Evolutionary conservation across 2,329 filamentous ascomycete species (phyloP).

Genomic region (Monilinia polystroma): DNA sequence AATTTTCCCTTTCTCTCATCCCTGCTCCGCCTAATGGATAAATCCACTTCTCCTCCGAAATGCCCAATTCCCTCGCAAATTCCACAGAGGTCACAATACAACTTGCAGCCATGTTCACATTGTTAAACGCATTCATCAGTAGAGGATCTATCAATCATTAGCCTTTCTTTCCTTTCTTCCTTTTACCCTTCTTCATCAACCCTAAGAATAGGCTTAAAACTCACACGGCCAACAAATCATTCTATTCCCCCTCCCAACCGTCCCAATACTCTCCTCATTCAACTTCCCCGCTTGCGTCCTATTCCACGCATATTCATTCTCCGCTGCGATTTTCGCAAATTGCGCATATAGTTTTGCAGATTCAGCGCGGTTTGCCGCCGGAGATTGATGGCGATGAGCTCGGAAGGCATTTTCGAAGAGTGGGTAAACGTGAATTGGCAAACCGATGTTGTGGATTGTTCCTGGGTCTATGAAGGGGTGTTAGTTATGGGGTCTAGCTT

Average conservation of each 20-base stretch:
- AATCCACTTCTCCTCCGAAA: conserved; percentile 58
- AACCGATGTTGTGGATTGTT: conserved; percentile 56
- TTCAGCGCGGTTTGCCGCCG: conserved; percentile 56
- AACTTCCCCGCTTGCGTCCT: conserved; percentile 46
- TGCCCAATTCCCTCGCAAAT: conserved; percentile 53
- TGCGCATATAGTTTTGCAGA: conserved; percentile 59
- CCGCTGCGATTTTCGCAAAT: conserved; percentile 57
- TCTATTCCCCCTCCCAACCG: conserved; percentile 55
- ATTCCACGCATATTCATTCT: conserved; percentile 57
- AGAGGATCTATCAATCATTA: conserved; percentile 54
- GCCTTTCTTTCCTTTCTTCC: background rate
- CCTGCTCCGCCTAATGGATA: conserved; percentile 65
- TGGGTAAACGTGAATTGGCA: conserved; percentile 66
- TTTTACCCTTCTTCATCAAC: too few species aligned
- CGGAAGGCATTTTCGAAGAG: conserved; percentile 65
- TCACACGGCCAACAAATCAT: conserved; percentile 69
- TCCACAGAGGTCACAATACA: conserved; percentile 59
- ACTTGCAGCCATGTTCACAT: conserved; percentile 61
- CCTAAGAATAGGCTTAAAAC: conserved; percentile 30
- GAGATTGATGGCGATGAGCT: conserved; percentile 54
- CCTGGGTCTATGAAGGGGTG: conserved; percentile 49
- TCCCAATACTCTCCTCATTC: conserved; percentile 53
- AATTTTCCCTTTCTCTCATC: conserved; percentile 56
- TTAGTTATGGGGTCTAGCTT: background rate
- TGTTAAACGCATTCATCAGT: conserved; percentile 71